Conservation (phyloP, 2,329 filamentous ascomycete species). For the Aspergillus aculeatus region DNA sequence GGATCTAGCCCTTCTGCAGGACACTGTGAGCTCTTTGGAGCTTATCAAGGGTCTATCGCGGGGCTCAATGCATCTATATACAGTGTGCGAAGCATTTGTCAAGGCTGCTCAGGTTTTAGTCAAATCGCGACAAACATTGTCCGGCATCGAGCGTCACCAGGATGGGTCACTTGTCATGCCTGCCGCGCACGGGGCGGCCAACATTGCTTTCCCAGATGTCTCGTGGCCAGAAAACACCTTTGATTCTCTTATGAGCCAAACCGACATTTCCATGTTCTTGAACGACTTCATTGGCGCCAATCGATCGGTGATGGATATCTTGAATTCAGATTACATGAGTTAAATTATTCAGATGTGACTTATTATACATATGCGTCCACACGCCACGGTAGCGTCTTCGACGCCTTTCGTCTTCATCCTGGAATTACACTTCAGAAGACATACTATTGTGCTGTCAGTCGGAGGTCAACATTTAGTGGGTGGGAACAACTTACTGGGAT, state of each 20-base stretch:
- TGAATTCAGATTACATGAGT: constrained; percentile 20
- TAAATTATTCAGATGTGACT: background rate
- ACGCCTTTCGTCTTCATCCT: background rate
- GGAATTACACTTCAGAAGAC: constrained; percentile 11
- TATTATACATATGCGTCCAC: background rate
- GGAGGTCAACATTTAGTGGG: background rate
- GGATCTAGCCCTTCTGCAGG: constrained; percentile 24
- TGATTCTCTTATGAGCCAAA: constrained; percentile 22
- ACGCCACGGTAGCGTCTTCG: background rate
- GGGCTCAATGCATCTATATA: constrained; percentile 21
- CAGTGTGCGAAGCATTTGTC: constrained; percentile 25
- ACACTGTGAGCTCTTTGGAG: constrained; percentile 22
- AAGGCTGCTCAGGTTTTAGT: constrained; percentile 26
- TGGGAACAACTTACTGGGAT: constrained; percentile 59
- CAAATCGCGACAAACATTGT: constrained; percentile 22
- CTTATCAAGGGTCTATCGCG: constrained; percentile 23
- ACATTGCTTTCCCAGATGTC: constrained; percentile 25
- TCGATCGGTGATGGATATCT: constrained; percentile 27
- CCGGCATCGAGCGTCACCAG: constrained; percentile 22
- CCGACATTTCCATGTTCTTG: constrained; percentile 28
- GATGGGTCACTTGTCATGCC: constrained; percentile 26
- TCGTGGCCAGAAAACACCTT: constrained; percentile 24
- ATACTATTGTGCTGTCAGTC: constrained; percentile 15
- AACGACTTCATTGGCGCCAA: constrained; percentile 29
- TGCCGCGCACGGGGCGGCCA: constrained; percentile 13